Evolutionary conservation across 108 stramenopile genomes (phyloP).

Genomic region (Mayamaea pseudoterrestris): DNA sequence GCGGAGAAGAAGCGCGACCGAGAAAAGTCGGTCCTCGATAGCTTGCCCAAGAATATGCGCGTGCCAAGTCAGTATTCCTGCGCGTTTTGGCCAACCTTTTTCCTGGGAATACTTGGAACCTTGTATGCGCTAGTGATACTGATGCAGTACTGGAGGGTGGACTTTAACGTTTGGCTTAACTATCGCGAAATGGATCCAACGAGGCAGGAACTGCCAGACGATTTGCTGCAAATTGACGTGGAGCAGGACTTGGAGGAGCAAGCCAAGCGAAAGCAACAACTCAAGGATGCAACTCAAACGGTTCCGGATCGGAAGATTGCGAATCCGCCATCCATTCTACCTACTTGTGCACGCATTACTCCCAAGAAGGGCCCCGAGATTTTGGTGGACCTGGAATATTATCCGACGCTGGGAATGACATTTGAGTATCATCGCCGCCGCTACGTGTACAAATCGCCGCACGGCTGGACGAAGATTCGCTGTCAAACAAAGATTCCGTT

Average conservation of each 20-base stretch:
- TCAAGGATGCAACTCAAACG: not conserved
- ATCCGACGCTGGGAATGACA: slow-evolving; percentile 71
- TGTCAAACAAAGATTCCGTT: slow-evolving; percentile 71
- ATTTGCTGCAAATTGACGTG: slow-evolving; percentile 22
- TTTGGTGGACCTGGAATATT: slow-evolving; percentile 50
- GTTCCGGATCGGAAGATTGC: slow-evolving; percentile 10
- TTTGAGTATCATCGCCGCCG: slow-evolving; percentile 88
- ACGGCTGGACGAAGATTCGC: slow-evolving; percentile 79
- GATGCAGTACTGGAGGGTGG: slow-evolving; percentile 91
- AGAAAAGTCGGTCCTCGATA: slow-evolving; percentile 56
- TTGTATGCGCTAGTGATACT: slow-evolving; percentile 80
- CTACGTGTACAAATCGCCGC: slow-evolving; percentile 43
- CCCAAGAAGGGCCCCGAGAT: slow-evolving; percentile 58
- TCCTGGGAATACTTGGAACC: slow-evolving; percentile 53
- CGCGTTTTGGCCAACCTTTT: slow-evolving; percentile 64
- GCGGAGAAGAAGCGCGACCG: slow-evolving; percentile 69
- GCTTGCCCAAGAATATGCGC: slow-evolving; percentile 63
- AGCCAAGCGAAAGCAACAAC: slow-evolving; percentile 8
- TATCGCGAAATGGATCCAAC: slow-evolving; percentile 49
- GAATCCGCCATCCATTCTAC: slow-evolving; percentile 38
- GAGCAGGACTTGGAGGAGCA: slow-evolving; percentile 9
- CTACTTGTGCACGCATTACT: slow-evolving; percentile 64
- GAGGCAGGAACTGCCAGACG: slow-evolving; percentile 31
- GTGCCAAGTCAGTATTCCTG: slow-evolving; percentile 69
- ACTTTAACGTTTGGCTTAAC: slow-evolving; percentile 81